phyloP scores from a whole-genome alignment of 805 yeast genomes.

The Debaryomyces castellii region DNA sequence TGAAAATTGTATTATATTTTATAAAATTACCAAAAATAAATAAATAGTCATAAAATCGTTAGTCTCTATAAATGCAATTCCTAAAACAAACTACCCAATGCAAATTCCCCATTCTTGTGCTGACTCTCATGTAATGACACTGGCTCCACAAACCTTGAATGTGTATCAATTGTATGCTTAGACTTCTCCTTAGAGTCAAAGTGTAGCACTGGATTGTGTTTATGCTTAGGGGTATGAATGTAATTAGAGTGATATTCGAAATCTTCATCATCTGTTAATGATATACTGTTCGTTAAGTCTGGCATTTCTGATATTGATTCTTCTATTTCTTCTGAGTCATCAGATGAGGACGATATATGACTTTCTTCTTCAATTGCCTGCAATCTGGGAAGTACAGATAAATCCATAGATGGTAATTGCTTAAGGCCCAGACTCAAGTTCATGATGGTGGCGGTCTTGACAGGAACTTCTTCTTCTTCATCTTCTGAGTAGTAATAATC shows the following conservation, averaged over 20 bases:
- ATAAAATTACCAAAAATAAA: neutral
- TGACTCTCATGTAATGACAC: neutral
- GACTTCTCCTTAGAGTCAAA: neutral
- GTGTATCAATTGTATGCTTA: neutral
- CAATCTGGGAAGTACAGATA: slow-evolving; percentile 6
- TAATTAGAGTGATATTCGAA: slow-evolving; percentile 6
- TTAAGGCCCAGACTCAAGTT: slow-evolving; percentile 7
- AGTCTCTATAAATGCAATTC: neutral
- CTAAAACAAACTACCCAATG: neutral
- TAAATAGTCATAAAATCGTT: neutral
- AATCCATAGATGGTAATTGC: slow-evolving; percentile 18
- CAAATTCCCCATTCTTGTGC: neutral
- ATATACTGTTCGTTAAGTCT: slow-evolving; percentile 15
- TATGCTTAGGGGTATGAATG: slow-evolving; percentile 1
- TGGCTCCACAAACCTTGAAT: neutral
- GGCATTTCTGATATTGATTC: slow-evolving; percentile 10
- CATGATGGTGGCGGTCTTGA: slow-evolving; percentile 1
- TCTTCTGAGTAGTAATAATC: slow-evolving; percentile 20
- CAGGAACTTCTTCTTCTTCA: slow-evolving; percentile 10
- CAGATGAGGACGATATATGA: slow-evolving; percentile 3
- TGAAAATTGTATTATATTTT: neutral
- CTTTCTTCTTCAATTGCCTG: slow-evolving; percentile 10
- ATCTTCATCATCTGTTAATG: slow-evolving; percentile 20
- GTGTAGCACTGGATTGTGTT: neutral
- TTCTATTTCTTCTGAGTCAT: slow-evolving; percentile 4